Percentiles rank a stretch among this genome's conserved stretches.
Conservation (phyloP, 1,284 basidiomycete species). For the Leccinum subrobustum region DNA sequence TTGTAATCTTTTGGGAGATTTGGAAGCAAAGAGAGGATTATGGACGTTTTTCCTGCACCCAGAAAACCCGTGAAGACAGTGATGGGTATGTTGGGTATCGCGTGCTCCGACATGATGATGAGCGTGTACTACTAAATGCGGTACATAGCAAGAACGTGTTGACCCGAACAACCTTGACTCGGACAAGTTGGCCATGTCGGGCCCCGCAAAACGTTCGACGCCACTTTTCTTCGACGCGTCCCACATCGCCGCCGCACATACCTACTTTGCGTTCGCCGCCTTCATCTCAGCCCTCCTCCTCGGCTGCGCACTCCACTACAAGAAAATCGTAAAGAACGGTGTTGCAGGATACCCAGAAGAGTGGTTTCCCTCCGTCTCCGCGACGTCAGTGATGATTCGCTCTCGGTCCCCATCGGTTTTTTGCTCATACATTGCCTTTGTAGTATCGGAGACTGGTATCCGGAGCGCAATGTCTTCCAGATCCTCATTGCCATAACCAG, state of each 20-base stretch:
- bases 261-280: conserved; percentile 66
- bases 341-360: conserved; percentile 86
- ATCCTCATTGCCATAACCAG: conserved; percentile 86
- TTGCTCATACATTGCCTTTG: not conserved
- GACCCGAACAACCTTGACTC: not conserved
- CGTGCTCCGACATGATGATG: conserved; percentile 25
- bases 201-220: conserved; percentile 12
- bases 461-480: conserved; percentile 87
- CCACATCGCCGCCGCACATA: conserved; percentile 64
- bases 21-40: conserved; percentile 81
- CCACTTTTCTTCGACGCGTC: conserved; percentile 46
- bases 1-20: conserved; percentile 80
- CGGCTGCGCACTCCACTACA: conserved; percentile 75
- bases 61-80: conserved; percentile 87
- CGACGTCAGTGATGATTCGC: conserved; percentile 61
- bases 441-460: conserved; percentile 91
- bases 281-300: conserved; percentile 71
- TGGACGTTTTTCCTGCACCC: conserved; percentile 70
- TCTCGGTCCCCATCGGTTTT: not conserved
- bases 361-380: conserved; percentile 93
- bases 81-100: conserved; percentile 56
- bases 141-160: not conserved
- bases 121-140: not conserved
- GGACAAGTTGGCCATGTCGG: conserved; percentile 18
- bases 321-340: conserved; percentile 87